Evolutionary conservation across 306 rosid species (phyloP), one percentile per base, ranked within the genome.

Genomic region (Potentilla sterilis): DNA sequence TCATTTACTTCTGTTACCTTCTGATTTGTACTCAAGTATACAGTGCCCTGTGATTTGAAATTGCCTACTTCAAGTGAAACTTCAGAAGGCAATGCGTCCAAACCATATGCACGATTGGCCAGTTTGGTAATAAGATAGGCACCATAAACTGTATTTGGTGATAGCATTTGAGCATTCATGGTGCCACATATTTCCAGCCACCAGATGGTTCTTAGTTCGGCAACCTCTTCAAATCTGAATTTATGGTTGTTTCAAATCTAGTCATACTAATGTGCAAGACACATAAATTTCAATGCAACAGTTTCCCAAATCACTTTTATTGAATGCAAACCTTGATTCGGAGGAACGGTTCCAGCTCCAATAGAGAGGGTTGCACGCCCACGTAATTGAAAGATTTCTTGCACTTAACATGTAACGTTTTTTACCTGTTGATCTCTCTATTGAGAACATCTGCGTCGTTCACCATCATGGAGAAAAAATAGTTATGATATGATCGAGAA

Each of bases 281-380:
- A n/a, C 14, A 57, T 57, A 57, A 21, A 21, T 57, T 21, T 57
- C 63, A 21, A 6, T 54, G 55, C 2, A 49, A 11, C 4, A 4
- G 15, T 49, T 49, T 16, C 55, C 55, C n/a, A 15, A 49, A 15
- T 4, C 4, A 49, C 55, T 54, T 5, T n/a, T n/a, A 1, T 12
- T 16, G 65, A 54, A 43, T 41, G 51, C 62, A 73, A 72, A 92
- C 93, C 92, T 84, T 77, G 92, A 89, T 62, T 86, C 83, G 42
- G 64, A 71, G 65, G 69, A 37, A 38, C 87, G 88, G 73, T 83
- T 90, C 94, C 97, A 92, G 22, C 87, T 80, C 97, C 97, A 92
- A 46, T 87, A 90, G 0, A 88, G 79, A 65, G 88, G 86, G 68
- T 74, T 68, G 85, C 81, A 76, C 49, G 89, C 85, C 88, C 88